phyloP scores from a whole-genome alignment of 2,329 filamentous ascomycete genomes.

The Hypoxylon sp. region DNA sequence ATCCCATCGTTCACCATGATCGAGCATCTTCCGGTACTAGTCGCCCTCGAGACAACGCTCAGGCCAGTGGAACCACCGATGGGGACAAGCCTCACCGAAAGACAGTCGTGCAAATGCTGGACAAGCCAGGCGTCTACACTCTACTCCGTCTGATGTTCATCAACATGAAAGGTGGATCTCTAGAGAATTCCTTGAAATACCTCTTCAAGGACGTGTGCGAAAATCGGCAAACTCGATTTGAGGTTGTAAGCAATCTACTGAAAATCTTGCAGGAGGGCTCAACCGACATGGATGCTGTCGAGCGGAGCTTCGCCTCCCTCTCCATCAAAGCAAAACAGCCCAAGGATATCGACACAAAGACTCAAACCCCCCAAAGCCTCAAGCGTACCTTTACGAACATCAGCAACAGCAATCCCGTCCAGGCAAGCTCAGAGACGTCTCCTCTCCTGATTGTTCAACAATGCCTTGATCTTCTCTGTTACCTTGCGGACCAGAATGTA shows the following conservation, averaged over 20 bases:
- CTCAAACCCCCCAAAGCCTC: constrained; percentile 83
- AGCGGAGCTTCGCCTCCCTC: constrained; percentile 93
- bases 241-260: constrained; percentile 92
- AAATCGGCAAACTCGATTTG: constrained; percentile 94
- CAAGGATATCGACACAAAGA: constrained; percentile 73
- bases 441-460: constrained; percentile 97
- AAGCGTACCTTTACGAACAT: constrained; percentile 80
- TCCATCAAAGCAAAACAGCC: constrained; percentile 91
- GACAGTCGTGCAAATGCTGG: constrained; percentile 94
- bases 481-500: constrained; percentile 85
- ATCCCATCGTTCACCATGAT: constrained; percentile 56
- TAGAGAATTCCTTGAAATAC: constrained; percentile 85
- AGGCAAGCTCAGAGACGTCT: constrained; percentile 87
- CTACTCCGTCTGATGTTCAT: constrained; percentile 98
- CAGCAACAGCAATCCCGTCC: constrained; percentile 60
- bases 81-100: constrained; percentile 78
- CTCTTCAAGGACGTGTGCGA: constrained; percentile 94
- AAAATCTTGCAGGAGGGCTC: constrained; percentile 97
- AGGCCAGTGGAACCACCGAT: constrained; percentile 49
- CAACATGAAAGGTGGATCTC: constrained; percentile 83
- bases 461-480: constrained; percentile 87
- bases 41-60: constrained; percentile 46
- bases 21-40: constrained; percentile 58
- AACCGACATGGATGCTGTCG: constrained; percentile 91
- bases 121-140: constrained; percentile 96